A percentile compares a stretch with the other conserved stretches of the same genome.
Conservation (phyloP, 1,139 yeast species). For the Lodderomyces metapsilosis region DNA sequence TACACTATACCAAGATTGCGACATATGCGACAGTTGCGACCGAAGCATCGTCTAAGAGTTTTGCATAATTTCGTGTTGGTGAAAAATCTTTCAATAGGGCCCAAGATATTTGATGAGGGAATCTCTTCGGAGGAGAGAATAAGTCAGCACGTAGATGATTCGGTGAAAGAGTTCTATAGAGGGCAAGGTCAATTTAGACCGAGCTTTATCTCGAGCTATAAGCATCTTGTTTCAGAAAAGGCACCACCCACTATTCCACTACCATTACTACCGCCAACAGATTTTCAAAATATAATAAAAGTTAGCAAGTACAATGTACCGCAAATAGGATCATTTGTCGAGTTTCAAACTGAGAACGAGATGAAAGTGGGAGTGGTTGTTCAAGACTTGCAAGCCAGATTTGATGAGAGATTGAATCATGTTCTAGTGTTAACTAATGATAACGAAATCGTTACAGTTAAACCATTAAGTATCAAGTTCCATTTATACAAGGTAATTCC, state of each 20-base stretch:
- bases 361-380: slow-evolving; percentile 39
- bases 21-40: not conserved
- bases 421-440: slow-evolving; percentile 29
- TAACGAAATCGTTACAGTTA: slow-evolving; percentile 28
- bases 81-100: not conserved
- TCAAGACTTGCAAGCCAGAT: slow-evolving; percentile 27
- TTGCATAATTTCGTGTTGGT: not conserved
- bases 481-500: slow-evolving; percentile 28
- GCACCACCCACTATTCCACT: too few relatives aligned
- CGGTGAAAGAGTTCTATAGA: not conserved
- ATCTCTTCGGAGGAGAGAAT: not conserved
- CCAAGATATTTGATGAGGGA: not conserved
- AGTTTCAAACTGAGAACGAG: slow-evolving; percentile 23
- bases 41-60: not conserved
- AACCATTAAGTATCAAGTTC: slow-evolving; percentile 26
- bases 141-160: not conserved
- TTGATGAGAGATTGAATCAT: slow-evolving; percentile 35
- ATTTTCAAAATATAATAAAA: slow-evolving; percentile 17
- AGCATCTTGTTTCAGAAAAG: not conserved
- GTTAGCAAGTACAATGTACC: slow-evolving; percentile 24
- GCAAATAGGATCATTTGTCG: slow-evolving; percentile 34
- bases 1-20: slow-evolving; percentile 3
- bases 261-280: slow-evolving; percentile 4
- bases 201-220: not conserved
- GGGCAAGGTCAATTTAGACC: not conserved